A percentile compares a stretch with the other conserved stretches of the same genome.
phyloP scores from a whole-genome alignment of 345 rosid species.

The Brassica incana region DNA sequence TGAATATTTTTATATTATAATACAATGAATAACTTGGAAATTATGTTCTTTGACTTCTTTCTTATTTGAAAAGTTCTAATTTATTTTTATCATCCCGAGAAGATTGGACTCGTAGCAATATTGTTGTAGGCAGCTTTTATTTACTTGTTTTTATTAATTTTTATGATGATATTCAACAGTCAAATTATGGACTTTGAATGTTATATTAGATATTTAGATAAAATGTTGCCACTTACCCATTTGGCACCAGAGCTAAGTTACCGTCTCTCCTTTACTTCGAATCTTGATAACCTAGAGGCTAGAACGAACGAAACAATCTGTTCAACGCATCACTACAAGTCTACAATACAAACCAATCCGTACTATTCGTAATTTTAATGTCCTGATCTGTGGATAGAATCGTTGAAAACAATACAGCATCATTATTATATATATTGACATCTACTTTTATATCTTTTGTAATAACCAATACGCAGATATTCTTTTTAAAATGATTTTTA shows the following conservation, averaged over 20 bases:
- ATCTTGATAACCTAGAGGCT: background rate
- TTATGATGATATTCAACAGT: constrained; percentile 27
- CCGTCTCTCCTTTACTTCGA: background rate
- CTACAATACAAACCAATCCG: background rate
- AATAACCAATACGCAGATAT: background rate
- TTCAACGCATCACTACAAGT: background rate
- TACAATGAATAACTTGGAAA: background rate
- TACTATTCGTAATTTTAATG: background rate
- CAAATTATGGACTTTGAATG: constrained; percentile 36
- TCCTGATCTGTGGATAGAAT: background rate
- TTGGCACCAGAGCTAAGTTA: background rate
- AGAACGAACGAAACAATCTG: background rate
- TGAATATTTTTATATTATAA: too few relatives aligned
- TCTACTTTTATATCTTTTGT: background rate
- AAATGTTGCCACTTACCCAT: constrained; percentile 13
- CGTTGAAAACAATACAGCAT: background rate
- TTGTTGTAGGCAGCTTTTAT: constrained; percentile 18
- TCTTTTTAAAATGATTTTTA: background rate
- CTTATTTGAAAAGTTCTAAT: background rate
- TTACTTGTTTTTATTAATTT: background rate
- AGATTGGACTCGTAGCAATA: constrained; percentile 25
- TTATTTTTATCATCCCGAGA: constrained; percentile 8
- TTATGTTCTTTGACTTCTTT: constrained; percentile 32
- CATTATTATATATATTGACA: background rate
- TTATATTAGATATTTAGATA: constrained; percentile 19